Evolutionary conservation across 1,284 basidiomycete species (phyloP).

Genomic region (Taiwanofungus camphoratus): DNA sequence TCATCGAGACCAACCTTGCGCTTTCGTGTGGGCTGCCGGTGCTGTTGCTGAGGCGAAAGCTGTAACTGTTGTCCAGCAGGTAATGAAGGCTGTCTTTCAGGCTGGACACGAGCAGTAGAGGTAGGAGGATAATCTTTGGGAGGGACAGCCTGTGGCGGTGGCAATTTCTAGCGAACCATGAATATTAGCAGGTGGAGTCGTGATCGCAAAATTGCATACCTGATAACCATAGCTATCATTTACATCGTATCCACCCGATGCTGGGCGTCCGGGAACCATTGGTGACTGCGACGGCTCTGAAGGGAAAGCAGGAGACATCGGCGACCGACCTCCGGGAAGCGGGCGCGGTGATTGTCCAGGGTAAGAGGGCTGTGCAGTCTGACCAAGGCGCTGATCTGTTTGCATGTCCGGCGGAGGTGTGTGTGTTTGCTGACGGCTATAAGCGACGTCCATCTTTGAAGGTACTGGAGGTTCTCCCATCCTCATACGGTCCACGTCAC

Average conservation of each 20-base stretch:
- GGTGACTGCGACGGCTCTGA: constrained; percentile 21
- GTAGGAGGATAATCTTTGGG: constrained; percentile 34
- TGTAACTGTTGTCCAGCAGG: constrained; percentile 19
- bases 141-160: constrained; percentile 19
- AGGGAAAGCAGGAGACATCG: constrained; percentile 24
- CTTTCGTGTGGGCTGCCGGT: constrained; percentile 38
- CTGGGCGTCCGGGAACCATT: constrained; percentile 13
- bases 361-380: constrained; percentile 18
- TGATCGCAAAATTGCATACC: constrained; percentile 14
- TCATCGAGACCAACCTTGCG: constrained; percentile 95
- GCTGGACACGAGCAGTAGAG: constrained; percentile 14
- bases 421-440: constrained; percentile 17
- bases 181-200: constrained; percentile 1
- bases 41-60: constrained; percentile 24
- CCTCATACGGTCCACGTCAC: constrained; percentile 47
- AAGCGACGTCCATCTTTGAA: constrained; percentile 21
- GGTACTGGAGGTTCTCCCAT: constrained; percentile 31
- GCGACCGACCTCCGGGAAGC: constrained; percentile 16
- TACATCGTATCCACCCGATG: constrained; percentile 18
- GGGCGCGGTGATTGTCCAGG: constrained; percentile 18
- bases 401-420: constrained; percentile 12
- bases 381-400: constrained; percentile 15
- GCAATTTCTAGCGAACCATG: constrained; percentile 6
- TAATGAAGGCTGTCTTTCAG: constrained; percentile 23
- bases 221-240: constrained; percentile 23